These are phyloP conservation scores for Yamadazyma trypodendri DNA, from an alignment of 1,139 yeast genomes.

Conservation along the genomic window DNA sequence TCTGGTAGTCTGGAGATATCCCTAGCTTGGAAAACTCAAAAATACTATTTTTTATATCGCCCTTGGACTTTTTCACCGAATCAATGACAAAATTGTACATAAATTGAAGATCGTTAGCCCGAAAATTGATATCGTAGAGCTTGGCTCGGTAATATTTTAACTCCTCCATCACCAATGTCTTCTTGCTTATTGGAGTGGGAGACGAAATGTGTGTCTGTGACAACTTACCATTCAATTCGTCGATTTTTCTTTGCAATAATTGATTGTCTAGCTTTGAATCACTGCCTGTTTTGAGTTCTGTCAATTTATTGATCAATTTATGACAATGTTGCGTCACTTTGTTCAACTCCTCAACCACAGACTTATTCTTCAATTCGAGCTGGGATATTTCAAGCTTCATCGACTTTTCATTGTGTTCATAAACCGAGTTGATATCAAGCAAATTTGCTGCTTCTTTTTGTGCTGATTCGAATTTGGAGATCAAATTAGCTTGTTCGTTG, in stretches of 20 bases:
- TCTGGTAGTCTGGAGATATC: conserved; percentile 44
- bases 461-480: conserved; percentile 4
- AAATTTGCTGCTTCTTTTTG: conserved; percentile 10
- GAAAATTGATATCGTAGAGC: conserved; percentile 35
- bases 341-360: conserved; percentile 24
- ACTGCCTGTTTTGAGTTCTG: conserved; percentile 17
- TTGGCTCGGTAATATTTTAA: conserved; percentile 38
- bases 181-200: conserved; percentile 11
- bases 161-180: conserved; percentile 15
- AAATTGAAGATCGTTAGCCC: conserved; percentile 49
- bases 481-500: conserved; percentile 12
- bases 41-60: conserved; percentile 39
- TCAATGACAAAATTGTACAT: conserved; percentile 50
- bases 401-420: conserved; percentile 18
- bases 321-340: conserved; percentile 29
- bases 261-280: conserved; percentile 7
- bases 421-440: conserved; percentile 12
- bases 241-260: conserved; percentile 10
- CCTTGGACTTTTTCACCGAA: conserved; percentile 46
- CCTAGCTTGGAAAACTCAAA: conserved; percentile 47
- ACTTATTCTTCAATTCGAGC: conserved; percentile 21
- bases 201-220: conserved; percentile 9
- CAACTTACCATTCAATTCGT: conserved; percentile 12
- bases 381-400: conserved; percentile 21
- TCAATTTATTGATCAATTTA: conserved; percentile 29